Evolutionary conservation across 192 early-diverging fungal species (phyloP).

Genomic region (Linnemannia exigua): DNA sequence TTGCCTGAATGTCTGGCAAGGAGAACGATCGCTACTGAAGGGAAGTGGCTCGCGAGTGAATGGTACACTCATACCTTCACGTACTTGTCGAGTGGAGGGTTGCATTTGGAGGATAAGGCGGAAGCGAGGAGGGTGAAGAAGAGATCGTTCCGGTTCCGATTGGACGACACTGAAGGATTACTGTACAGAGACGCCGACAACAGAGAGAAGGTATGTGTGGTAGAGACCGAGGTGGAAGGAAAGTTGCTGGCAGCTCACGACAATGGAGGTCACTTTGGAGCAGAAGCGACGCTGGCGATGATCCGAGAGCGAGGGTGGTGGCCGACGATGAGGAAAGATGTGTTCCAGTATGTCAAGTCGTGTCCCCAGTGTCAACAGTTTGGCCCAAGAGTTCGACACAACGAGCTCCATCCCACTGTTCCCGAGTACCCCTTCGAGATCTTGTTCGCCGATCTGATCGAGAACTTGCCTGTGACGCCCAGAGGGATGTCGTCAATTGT

Average conservation of each 20-base stretch:
- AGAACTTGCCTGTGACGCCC: neutral
- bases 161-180: neutral
- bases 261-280: neutral
- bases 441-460: neutral
- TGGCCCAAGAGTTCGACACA: neutral
- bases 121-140: neutral
- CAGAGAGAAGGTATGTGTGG: neutral
- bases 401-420: neutral
- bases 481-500: neutral
- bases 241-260: neutral
- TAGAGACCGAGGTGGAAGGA: neutral
- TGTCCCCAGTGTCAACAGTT: neutral
- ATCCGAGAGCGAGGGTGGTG: neutral
- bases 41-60: neutral
- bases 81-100: neutral
- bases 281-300: neutral
- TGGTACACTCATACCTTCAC: neutral
- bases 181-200: neutral
- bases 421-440: neutral
- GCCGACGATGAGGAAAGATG: neutral
- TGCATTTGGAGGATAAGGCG: neutral
- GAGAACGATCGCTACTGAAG: neutral
- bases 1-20: neutral
- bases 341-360: neutral
- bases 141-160: neutral